These are phyloP conservation scores for Fonsecaea erecta DNA, from an alignment of 2,329 filamentous ascomycete genomes.

Conservation along the genomic window DNA sequence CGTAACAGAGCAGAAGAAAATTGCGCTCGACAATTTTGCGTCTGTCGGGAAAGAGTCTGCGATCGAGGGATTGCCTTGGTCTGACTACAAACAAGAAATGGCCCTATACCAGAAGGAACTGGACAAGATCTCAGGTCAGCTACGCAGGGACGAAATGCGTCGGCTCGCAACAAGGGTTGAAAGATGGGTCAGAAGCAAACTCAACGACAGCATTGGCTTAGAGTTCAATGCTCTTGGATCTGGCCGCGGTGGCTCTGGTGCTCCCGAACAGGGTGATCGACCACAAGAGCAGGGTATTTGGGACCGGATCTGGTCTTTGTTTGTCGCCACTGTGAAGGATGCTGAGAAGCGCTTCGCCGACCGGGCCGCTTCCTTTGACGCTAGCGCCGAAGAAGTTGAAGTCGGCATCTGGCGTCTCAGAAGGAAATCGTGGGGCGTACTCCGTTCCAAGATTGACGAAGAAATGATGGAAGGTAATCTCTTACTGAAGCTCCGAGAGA, in stretches of 20 bases:
- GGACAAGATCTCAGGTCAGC: constrained; percentile 79
- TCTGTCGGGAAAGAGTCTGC: constrained; percentile 73
- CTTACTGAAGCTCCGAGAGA: constrained; percentile 90
- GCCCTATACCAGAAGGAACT: constrained; percentile 85
- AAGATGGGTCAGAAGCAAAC: constrained; percentile 86
- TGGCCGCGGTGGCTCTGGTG: constrained; percentile 79
- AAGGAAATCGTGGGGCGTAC: constrained; percentile 90
- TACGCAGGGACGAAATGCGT: constrained; percentile 95
- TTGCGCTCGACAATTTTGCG: constrained; percentile 75
- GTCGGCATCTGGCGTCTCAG: constrained; percentile 90
- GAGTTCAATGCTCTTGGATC: constrained; percentile 97
- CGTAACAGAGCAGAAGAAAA: constrained; percentile 79
- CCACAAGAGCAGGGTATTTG: constrained; percentile 84
- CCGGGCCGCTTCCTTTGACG: constrained; percentile 90
- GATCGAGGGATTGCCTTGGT: constrained; percentile 84
- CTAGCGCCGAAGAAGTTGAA: constrained; percentile 86
- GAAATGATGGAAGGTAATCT: constrained; percentile 98
- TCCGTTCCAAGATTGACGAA: constrained; percentile 90
- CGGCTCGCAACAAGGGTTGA: constrained; percentile 88
- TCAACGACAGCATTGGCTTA: constrained; percentile 84
- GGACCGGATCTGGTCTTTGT: constrained; percentile 92
- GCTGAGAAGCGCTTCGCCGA: constrained; percentile 85
- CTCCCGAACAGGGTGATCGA: constrained; percentile 77
- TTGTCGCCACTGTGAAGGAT: constrained; percentile 79
- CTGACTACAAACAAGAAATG: constrained; percentile 80